Base-by-base conservation (phyloP, 176 grass and related monocot species). In the Typha latifolia region DNA sequence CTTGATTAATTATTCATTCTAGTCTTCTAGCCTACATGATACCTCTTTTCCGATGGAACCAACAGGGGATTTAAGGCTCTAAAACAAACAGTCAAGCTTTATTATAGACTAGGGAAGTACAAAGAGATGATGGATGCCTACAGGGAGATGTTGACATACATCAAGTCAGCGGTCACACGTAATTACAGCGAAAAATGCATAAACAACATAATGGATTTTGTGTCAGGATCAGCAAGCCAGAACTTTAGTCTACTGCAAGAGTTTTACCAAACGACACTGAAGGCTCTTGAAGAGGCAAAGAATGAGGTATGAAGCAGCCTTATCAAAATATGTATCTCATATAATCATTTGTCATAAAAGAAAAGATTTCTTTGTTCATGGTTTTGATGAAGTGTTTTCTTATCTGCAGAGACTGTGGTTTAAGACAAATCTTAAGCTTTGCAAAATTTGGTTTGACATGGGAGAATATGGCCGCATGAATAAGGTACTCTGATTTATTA, bases 111-210 rank as follows among this genome's bases (percentile, higher is more conserved):
- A 61, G 94, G 86, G 61, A 89, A 82, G 71, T 99, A 99, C 65
- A 83, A 75, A 81, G 94, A 99, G 75, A 99, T 93, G 94, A 93
- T 99, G 94, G 83, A 89, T 73, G 72, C 94, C 16, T 99, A 99
- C 70, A 86, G 94, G 69, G 89, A 93, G 76, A 99, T 99, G 94
- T 76, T 90, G 31, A 93, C 89, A 70, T 99, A 99, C 69, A 93
- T 99, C 66, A 99, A 93, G 75, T 93, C 94, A 69, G 89, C 94
- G 32, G 94, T 99, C 29, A 99, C 94, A 57, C 78, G 94, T 67
- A 99, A 99, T 67, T 99, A 99, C 79, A 99, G 94, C 12, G 94
- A 99, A 81, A 99, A 99, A 81, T 93, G 94, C 75, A 99, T 99
- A 82, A 99, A 99, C 74, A 99, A 93, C 78, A 99, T 99, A 66